Percentiles rank a stretch among this genome's conserved stretches.
Conservation (phyloP, 202 grass and related monocot genomes). For the Bolboschoenoplectus hybrid region DNA sequence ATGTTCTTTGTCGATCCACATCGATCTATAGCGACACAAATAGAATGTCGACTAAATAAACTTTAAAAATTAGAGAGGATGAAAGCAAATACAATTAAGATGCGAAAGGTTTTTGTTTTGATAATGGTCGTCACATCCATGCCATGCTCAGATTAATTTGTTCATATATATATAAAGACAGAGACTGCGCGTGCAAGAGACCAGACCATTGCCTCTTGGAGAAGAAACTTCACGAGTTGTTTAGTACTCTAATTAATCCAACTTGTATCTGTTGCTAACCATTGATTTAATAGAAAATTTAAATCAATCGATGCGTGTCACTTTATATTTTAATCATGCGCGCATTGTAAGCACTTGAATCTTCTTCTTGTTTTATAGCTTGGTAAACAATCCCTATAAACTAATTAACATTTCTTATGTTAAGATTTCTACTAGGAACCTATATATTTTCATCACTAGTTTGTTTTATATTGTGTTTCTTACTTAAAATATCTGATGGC, state of each 20-base stretch:
- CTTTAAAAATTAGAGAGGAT: background rate
- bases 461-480: constrained; percentile 6
- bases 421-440: background rate
- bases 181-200: background rate
- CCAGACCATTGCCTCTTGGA: background rate
- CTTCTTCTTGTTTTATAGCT: background rate
- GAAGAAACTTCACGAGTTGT: constrained; percentile 2
- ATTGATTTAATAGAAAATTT: background rate
- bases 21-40: background rate
- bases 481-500: background rate
- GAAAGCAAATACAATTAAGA: background rate
- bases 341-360: background rate
- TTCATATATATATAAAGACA: background rate
- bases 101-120: constrained; percentile 12
- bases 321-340: constrained; percentile 14
- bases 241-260: background rate
- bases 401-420: background rate
- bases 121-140: constrained; percentile 10
- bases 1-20: constrained; percentile 1
- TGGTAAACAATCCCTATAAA: background rate
- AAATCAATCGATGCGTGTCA: background rate
- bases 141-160: background rate
- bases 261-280: constrained; percentile 1
- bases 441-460: constrained; percentile 1
- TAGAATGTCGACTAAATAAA: background rate